Base-by-base conservation (phyloP, 2,329 filamentous ascomycete genomes). In the Pochonia chlamydosporia region DNA sequence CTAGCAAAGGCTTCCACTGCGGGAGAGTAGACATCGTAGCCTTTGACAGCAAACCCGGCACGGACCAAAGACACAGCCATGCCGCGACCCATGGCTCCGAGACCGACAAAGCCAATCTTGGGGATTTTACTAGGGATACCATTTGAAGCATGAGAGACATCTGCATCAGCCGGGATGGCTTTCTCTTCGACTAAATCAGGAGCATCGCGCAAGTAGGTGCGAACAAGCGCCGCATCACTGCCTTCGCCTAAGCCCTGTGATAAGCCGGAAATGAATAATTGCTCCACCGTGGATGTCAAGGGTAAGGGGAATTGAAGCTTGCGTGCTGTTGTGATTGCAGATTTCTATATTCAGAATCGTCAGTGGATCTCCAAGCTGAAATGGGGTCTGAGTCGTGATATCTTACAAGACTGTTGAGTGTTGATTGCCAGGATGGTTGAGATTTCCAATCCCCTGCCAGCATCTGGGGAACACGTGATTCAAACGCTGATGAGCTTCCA, bases 401-500 rank as follows among this genome's bases (percentile, higher is more conserved):
- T 20, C n/a, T 11, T 43, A 40, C 64, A 55, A 67, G 59, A 49
- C 67, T 62, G 40, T 66, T 62, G 2, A 64, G 55, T 20, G 67
- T 64, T 13, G 65, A 66, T 36, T 60, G 57, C 16, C 71, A 49
- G 2, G 68, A 61, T 7, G 62, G 64, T 26, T 60, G 56, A 14
- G 66, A 54, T 13, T 57, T 61, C 63, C 72, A 74, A 53, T 78
- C 74, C 46, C 74, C 70, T 18, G 67, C 66, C 33, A 82, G 59
- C 64, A 78, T 74, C 55, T 74, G 72, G 35, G 73, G 71, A 13
- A 70, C 73, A n/a, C 76, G 64, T 54, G 79, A 75, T 55, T 75
- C 73, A 63, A 79, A 81, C 66, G 80, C 78, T 69, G 74, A 79
- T 54, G 72, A 73, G 28, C 49, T 58, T 6, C 62, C 62, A 2